Conservation (phyloP, 1,284 basidiomycete species). For the Testicularia cyperi region DNA sequence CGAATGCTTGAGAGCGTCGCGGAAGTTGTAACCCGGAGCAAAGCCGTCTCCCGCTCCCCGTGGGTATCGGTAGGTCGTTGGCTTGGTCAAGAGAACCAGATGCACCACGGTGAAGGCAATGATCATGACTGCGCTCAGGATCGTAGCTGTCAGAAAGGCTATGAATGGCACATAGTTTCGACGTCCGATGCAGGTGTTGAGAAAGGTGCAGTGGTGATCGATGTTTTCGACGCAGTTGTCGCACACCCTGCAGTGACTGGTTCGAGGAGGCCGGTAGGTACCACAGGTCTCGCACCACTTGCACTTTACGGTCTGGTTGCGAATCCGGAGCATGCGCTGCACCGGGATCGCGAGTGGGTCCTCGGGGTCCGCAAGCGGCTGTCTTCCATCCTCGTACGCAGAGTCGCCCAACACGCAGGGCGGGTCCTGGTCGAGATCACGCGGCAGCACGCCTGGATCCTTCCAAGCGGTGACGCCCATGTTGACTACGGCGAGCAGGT, state of each 20-base stretch:
- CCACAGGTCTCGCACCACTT: constrained; percentile 60
- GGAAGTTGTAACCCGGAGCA: constrained; percentile 29
- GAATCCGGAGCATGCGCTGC: constrained; percentile 28
- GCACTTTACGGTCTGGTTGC: constrained; percentile 24
- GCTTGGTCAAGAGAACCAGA: constrained; percentile 33
- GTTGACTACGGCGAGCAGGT: constrained; percentile 33
- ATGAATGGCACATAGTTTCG: constrained; percentile 59
- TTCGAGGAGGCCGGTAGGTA: constrained; percentile 55
- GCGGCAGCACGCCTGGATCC: constrained; percentile 58
- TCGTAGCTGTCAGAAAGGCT: constrained; percentile 43
- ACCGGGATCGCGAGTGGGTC: constrained; percentile 33
- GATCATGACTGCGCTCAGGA: constrained; percentile 16
- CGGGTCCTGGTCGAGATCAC: constrained; percentile 54
- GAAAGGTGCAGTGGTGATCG: constrained; percentile 60
- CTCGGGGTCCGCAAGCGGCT: constrained; percentile 21
- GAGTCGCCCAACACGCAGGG: constrained; percentile 39
- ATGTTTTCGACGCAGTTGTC: constrained; percentile 60
- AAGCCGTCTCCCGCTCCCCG: constrained; percentile 10
- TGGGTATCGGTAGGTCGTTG: constrained; percentile 11
- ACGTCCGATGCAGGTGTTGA: constrained; percentile 59
- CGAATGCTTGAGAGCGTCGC: constrained; percentile 27
- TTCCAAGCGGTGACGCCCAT: constrained; percentile 53
- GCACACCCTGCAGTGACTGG: constrained; percentile 58
- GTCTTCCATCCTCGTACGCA: constrained; percentile 5
- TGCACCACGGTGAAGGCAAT: constrained; percentile 29